phyloP scores from a whole-genome alignment of 208 protist species.

The Crithidia acanthocephali region DNA sequence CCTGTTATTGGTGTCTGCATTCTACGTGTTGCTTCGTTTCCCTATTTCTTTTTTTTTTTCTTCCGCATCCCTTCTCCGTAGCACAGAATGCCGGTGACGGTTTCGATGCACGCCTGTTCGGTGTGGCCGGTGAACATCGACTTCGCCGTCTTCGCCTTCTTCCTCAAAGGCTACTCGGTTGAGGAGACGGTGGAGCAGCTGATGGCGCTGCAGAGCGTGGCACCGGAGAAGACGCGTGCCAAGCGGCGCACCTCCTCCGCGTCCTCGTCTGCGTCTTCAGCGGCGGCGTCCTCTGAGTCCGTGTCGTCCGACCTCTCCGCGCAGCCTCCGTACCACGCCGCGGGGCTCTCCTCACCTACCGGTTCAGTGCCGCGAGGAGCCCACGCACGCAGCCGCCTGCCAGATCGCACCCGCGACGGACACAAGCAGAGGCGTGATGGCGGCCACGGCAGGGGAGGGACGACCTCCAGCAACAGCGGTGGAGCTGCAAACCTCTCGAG shows the following conservation, averaged over 20 bases:
- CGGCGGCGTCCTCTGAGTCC: neutral
- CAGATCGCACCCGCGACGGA: neutral
- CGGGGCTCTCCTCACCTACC: neutral
- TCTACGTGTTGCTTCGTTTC: slow-evolving; percentile 8
- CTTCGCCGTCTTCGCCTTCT: slow-evolving; percentile 66
- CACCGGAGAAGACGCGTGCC: neutral
- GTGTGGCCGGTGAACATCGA: slow-evolving; percentile 77
- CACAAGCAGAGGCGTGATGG: neutral
- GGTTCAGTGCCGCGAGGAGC: neutral
- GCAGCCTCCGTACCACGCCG: neutral
- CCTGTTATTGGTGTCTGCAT: too few relatives aligned
- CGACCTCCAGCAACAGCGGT: too few relatives aligned
- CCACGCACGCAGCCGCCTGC: neutral
- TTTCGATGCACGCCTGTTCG: slow-evolving; percentile 75
- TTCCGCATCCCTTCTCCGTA: neutral
- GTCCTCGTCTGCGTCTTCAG: slow-evolving; percentile 3
- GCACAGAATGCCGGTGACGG: slow-evolving; percentile 43
- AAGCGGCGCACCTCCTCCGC: slow-evolving; percentile 8
- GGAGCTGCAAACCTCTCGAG: neutral
- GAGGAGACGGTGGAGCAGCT: slow-evolving; percentile 78
- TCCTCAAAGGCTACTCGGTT: slow-evolving; percentile 63
- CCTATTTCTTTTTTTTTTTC: slow-evolving; percentile 29
- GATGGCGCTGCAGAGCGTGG: slow-evolving; percentile 31
- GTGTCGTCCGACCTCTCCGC: neutral
- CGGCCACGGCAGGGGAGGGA: neutral